These are phyloP conservation scores for Yamadazyma oceani DNA, from an alignment of 1,139 yeast species.

Conservation along the genomic window DNA sequence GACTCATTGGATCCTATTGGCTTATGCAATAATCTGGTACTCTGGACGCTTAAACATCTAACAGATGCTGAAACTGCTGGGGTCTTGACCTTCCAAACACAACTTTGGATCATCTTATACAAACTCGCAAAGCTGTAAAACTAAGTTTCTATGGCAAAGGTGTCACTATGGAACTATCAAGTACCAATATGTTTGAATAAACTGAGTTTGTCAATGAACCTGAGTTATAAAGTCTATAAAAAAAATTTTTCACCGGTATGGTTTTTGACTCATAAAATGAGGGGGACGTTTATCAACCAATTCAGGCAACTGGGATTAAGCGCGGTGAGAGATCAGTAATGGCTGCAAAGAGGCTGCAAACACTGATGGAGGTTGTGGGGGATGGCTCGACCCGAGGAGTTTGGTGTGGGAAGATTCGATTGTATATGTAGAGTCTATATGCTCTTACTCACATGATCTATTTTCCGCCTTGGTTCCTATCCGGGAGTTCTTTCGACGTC, in stretches of 20 bases:
- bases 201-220: not conserved
- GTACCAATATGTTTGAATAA: no score
- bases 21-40: not conserved
- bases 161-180: no score
- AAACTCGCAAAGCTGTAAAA: conserved; percentile 2
- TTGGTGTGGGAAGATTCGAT: no score
- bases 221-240: not conserved
- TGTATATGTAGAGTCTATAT: no score
- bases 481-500: no score
- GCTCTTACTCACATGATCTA: no score
- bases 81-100: no score
- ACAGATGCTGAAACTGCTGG: not conserved
- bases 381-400: not conserved
- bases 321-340: conserved; percentile 43
- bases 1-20: conserved; percentile 1
- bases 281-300: conserved; percentile 29
- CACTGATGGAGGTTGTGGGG: not conserved
- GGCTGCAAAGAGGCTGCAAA: not conserved
- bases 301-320: conserved; percentile 33
- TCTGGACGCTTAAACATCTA: not conserved
- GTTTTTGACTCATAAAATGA: conserved; percentile 19
- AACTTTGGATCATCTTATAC: not conserved
- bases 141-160: no score
- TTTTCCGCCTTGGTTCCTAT: no score
- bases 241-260: conserved; percentile 14